These are phyloP conservation scores for Cercospora sp. DNA, from an alignment of 2,329 filamentous ascomycete genomes.

Conservation along the genomic window DNA sequence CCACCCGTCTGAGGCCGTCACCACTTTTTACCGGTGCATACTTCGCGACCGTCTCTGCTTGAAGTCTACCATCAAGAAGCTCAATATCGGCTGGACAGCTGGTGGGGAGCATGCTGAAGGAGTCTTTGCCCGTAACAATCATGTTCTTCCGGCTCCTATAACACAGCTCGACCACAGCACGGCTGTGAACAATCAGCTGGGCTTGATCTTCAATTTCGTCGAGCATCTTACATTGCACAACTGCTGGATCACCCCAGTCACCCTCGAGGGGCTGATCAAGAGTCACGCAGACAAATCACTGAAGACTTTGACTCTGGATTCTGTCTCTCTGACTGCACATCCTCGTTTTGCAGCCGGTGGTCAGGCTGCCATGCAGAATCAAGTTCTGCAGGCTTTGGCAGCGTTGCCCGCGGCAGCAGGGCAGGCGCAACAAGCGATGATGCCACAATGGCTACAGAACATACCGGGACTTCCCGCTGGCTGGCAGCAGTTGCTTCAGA, in stretches of 20 bases:
- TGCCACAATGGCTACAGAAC: conserved; percentile 17
- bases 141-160: conserved; percentile 63
- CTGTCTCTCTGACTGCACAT: conserved; percentile 62
- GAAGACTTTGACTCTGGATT: conserved; percentile 59
- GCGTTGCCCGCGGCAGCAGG: conserved; percentile 2
- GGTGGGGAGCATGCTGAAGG: conserved; percentile 68
- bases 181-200: conserved; percentile 12
- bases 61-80: conserved; percentile 57
- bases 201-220: conserved; percentile 54
- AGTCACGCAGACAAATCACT: conserved; percentile 52
- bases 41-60: conserved; percentile 28
- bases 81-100: conserved; percentile 66
- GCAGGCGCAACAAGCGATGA: conserved; percentile 7
- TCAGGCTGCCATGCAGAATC: conserved; percentile 21
- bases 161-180: conserved; percentile 33
- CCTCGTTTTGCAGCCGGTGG: conserved; percentile 26
- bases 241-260: conserved; percentile 65
- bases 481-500: conserved; percentile 15
- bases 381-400: conserved; percentile 19
- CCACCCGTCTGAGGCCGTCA: conserved; percentile 54
- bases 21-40: conserved; percentile 56
- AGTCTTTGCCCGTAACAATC: conserved; percentile 60
- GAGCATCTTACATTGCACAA: conserved; percentile 64
- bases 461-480: not conserved
- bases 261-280: conserved; percentile 55